phyloP scores from a whole-genome alignment of 225 moss, liverwort and hornwort genomes.

The Bryoerythrophyllum caledonicum region DNA sequence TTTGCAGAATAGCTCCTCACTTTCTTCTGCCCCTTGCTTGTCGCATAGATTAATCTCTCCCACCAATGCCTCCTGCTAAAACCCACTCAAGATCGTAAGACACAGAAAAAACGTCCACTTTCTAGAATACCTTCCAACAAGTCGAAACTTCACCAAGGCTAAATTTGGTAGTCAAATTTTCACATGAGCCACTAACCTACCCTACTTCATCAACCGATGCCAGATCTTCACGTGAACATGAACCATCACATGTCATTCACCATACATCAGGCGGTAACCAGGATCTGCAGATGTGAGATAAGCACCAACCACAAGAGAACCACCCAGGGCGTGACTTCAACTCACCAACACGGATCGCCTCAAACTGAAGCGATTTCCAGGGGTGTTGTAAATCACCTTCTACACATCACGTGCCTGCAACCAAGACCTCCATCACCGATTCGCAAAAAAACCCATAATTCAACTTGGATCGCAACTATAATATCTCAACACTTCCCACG shows the following conservation, averaged over 20 bases:
- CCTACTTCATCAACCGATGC: not conserved
- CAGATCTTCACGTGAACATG: not conserved
- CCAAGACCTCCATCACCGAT: not conserved
- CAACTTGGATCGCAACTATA: not conserved
- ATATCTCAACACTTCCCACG: not conserved
- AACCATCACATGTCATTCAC: not conserved
- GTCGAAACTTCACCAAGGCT: not conserved
- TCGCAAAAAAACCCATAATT: not conserved
- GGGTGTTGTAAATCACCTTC: conserved; percentile 63
- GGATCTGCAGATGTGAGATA: not conserved
- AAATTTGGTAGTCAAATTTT: conserved; percentile 1
- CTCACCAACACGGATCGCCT: conserved; percentile 76
- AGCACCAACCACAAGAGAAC: not conserved
- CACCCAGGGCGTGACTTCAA: not conserved
- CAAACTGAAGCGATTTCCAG: conserved; percentile 81
- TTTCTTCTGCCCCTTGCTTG: not conserved
- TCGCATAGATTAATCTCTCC: conserved; percentile 3
- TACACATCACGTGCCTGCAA: conserved; percentile 71
- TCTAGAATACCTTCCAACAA: not conserved
- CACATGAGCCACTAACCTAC: not conserved
- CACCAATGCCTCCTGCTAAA: conserved; percentile 8
- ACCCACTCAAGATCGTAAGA: conserved; percentile 7
- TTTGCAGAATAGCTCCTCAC: not conserved
- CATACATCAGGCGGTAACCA: not conserved
- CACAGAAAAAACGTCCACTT: not conserved